phyloP scores from a whole-genome alignment of 208 protist species.

The Acanthamoeba pearcei region DNA sequence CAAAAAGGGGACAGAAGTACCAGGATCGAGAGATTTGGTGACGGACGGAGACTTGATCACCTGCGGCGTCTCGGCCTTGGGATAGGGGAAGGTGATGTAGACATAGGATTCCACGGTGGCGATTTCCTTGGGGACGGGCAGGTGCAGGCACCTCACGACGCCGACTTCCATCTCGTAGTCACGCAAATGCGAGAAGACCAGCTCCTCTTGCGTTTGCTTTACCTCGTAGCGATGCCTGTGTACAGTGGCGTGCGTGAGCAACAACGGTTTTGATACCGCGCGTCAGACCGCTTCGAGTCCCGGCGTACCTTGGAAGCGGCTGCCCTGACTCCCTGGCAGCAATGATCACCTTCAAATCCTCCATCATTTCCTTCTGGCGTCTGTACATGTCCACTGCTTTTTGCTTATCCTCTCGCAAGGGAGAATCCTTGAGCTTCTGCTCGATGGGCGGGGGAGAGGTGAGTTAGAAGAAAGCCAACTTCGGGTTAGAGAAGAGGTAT shows the following conservation, averaged over 20 bases:
- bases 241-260: not conserved
- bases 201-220: not conserved
- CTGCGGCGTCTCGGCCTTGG: not conserved
- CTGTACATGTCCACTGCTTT: conserved; percentile 52
- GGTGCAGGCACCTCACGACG: conserved; percentile 20
- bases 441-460: not conserved
- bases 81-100: conserved; percentile 16
- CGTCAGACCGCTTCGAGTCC: not conserved
- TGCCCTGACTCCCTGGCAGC: conserved; percentile 2
- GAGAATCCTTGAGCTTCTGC: conserved; percentile 67
- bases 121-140: conserved; percentile 4
- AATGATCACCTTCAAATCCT: not conserved
- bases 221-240: conserved; percentile 4
- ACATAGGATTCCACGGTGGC: conserved; percentile 24
- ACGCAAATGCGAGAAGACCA: conserved; percentile 16
- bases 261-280: not conserved
- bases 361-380: conserved; percentile 47
- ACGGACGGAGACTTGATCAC: not conserved
- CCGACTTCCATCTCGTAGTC: conserved; percentile 44
- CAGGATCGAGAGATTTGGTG: not conserved
- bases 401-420: conserved; percentile 5
- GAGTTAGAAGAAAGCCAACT: not conserved
- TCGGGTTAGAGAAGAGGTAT: not conserved
- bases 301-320: not conserved
- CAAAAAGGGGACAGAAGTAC: not conserved